These are phyloP conservation scores for Rhizomucor miehei DNA, from an alignment of 371 early-diverging fungal species.

Conservation along the genomic window DNA sequence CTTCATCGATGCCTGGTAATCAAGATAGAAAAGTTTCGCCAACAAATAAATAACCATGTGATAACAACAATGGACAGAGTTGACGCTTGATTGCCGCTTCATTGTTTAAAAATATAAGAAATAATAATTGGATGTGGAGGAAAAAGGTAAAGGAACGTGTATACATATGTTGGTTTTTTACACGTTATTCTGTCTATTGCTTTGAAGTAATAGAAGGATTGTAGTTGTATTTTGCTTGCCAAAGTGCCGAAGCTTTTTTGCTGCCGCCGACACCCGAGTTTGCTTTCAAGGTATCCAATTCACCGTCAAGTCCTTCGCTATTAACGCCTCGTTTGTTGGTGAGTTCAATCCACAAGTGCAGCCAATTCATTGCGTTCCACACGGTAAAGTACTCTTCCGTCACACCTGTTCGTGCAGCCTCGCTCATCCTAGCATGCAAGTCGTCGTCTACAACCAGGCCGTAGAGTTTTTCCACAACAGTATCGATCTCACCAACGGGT, in stretches of 20 bases:
- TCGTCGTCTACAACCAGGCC: constrained; percentile 47
- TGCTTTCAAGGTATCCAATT: constrained; percentile 11
- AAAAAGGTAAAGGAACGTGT: too few species aligned
- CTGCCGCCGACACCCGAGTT: constrained; percentile 22
- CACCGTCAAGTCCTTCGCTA: constrained; percentile 11
- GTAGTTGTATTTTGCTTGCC: constrained; percentile 33
- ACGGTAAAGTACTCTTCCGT: constrained; percentile 71
- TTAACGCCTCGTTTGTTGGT: constrained; percentile 18
- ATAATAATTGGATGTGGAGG: too few species aligned
- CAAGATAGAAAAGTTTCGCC: background rate
- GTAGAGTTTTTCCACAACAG: constrained; percentile 57
- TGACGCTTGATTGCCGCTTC: too few species aligned
- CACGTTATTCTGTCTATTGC: too few species aligned
- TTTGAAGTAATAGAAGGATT: background rate
- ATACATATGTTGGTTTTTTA: too few species aligned
- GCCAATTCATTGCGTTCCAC: constrained; percentile 68
- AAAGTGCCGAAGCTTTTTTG: constrained; percentile 28
- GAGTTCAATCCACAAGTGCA: constrained; percentile 57
- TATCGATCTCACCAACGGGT: constrained; percentile 56
- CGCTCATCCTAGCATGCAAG: constrained; percentile 39
- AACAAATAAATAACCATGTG: background rate
- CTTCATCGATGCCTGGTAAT: background rate
- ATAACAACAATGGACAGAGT: too few species aligned
- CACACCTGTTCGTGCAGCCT: constrained; percentile 38
- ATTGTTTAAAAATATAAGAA: too few species aligned